Base-by-base conservation (phyloP, 139 green algal genomes). In the Edaphochlamys debaryana region DNA sequence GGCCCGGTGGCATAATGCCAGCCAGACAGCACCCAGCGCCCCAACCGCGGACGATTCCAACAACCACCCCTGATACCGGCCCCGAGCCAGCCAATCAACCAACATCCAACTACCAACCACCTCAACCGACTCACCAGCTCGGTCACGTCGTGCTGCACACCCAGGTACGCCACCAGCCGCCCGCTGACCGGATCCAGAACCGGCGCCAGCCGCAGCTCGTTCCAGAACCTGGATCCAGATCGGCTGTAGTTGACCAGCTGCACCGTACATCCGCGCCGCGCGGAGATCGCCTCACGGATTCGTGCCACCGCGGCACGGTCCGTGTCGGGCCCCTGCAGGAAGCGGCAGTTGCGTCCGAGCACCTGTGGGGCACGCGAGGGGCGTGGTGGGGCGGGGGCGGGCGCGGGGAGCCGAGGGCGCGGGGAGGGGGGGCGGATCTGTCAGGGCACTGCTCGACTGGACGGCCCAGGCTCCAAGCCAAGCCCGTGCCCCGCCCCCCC, bases 211-310 rank as follows among this genome's bases (percentile, higher is more conserved):
- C 85, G 92, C 27, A 97, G 68, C 45, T 86, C 69, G 87, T 99
- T 99, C 94, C 95, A 98, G 77, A 99, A 99, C 19, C 87, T 82
- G 58, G 80, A 87, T 8, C 95, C 96, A 27, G 89, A 75, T 79
- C 96, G 96, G 41, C 80, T 89, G 91, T 99, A 98, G 90, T 99
- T 99, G 42, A 98, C 89, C 79, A 99, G 79, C 29, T 92, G 72
- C 13, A 91, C 83, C 2, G 19, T 58, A 2, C 58, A 27, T 2
- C n/a, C 9, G n/a, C 63, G 30, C 25, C 48, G 37, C 3, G 4
- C n/a, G 13, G 34, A 27, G 5, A 98, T 92, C 17, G 96, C 93
- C 8, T 93, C 69, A 20, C 95, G 89, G 25, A 99, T 95, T 82
- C 96, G 89, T 29, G 67, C 36, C 56, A 98, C 92, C 27, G 93